Evolutionary conservation across 192 early-diverging fungal species (phyloP).

Genomic region (Umbelopsis sp.): DNA sequence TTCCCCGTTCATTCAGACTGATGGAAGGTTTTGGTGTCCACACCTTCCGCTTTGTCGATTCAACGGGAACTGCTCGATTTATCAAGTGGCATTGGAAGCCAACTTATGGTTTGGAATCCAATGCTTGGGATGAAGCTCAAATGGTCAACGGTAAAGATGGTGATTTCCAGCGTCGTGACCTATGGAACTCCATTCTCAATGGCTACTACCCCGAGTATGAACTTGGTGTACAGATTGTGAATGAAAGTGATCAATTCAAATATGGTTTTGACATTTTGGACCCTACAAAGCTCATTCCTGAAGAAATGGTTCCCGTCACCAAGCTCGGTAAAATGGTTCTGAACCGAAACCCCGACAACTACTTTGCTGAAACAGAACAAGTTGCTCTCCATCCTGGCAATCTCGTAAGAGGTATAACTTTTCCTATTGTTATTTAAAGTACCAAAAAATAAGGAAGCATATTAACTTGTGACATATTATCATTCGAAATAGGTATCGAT

Average conservation of each 20-base stretch:
- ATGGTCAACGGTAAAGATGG: slow-evolving; percentile 39
- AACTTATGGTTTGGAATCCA: slow-evolving; percentile 22
- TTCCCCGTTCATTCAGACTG: slow-evolving; percentile 35
- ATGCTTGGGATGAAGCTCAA: slow-evolving; percentile 36
- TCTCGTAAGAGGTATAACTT: slow-evolving; percentile 40
- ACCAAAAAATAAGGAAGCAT: neutral
- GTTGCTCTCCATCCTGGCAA: slow-evolving; percentile 40
- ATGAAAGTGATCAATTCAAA: slow-evolving; percentile 26
- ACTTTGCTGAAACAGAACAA: slow-evolving; percentile 53
- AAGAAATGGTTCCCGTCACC: slow-evolving; percentile 39
- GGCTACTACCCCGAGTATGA: slow-evolving; percentile 41
- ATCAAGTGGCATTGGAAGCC: slow-evolving; percentile 53
- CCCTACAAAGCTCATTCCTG: slow-evolving; percentile 47
- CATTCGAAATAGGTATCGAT: slow-evolving; percentile 24
- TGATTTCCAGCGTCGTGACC: slow-evolving; percentile 40
- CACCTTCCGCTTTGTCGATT: slow-evolving; percentile 43
- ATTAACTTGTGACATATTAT: slow-evolving; percentile 8
- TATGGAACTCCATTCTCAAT: slow-evolving; percentile 31
- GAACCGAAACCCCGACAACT: slow-evolving; percentile 46
- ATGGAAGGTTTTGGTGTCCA: slow-evolving; percentile 46
- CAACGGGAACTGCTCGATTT: slow-evolving; percentile 26
- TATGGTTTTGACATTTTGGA: slow-evolving; percentile 44
- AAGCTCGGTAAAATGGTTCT: slow-evolving; percentile 45
- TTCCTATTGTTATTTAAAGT: neutral
- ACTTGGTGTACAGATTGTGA: slow-evolving; percentile 38